Conservation (phyloP, 2,329 filamentous ascomycete species). For the Orbilia ellipsospora region DNA sequence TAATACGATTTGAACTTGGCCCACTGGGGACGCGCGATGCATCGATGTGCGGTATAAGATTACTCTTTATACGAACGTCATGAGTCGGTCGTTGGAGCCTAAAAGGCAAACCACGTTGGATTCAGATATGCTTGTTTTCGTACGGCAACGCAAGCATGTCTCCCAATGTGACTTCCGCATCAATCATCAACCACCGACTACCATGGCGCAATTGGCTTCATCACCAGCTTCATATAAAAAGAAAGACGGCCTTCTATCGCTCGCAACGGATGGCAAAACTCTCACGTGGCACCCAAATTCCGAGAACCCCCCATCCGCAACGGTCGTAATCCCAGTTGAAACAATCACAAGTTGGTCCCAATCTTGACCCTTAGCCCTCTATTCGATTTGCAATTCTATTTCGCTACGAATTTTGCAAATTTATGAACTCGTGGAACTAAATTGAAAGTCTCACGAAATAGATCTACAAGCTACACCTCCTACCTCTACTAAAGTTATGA, state of each 20-base stretch:
- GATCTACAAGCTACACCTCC: conserved; percentile 96
- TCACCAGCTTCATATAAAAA: conserved; percentile 89
- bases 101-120: too few relatives aligned
- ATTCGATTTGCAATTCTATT: too few relatives aligned
- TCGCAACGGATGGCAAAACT: conserved; percentile 77
- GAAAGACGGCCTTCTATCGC: conserved; percentile 84
- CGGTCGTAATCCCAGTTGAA: conserved; percentile 75
- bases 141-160: too few relatives aligned
- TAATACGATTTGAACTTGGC: neutral
- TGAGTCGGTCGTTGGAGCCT: too few relatives aligned
- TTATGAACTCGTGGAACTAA: neutral
- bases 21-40: too few relatives aligned
- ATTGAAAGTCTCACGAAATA: conserved; percentile 4
- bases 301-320: conserved; percentile 67
- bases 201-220: conserved; percentile 68
- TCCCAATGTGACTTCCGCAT: too few relatives aligned
- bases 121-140: too few relatives aligned
- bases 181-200: neutral
- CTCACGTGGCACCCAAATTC: conserved; percentile 80
- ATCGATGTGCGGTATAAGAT: too few relatives aligned
- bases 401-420: too few relatives aligned
- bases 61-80: too few relatives aligned
- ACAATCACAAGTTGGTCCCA: conserved; percentile 81
- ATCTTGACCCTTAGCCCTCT: conserved; percentile 65
- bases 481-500: conserved; percentile 86